Evolutionary conservation across 2,329 filamentous ascomycete species (phyloP), one percentile per base, ranked within the genome.

Genomic region (Blastomyces gilchristii): DNA sequence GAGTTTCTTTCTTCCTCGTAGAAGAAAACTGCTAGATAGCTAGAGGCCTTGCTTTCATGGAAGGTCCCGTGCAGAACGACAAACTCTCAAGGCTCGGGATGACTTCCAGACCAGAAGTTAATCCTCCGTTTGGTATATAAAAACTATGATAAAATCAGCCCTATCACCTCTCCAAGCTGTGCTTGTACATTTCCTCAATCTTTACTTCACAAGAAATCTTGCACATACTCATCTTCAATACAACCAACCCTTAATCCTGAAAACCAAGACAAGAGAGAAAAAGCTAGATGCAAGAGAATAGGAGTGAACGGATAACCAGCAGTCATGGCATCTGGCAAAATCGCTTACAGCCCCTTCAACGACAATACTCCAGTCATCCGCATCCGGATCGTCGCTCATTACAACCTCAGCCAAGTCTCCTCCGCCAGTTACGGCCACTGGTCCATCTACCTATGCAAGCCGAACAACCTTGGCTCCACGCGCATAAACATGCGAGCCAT

Each of bases 401-500:
- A 22, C 18, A n/a, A 45, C 39, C n/a, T 31, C 39, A 31, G 39
- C 57, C 31, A 47, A 41, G 25, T 34, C 28, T 49, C 57, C 14
- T 25, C 28, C 11, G 5, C 11, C 39, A 52, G 58, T 37, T 16
- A 22, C 25, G n/a, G 34, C 16, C 58, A 50, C 45, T 60, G 58
- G 43, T 60, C 22, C 58, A 39, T 60, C 11, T 60, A 60, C 16
- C 58, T 52, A 6, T 14, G 25, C 57, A 41, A 18, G n/a, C 25
- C 14, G n/a, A 28, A 50, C 22, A 31, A 8, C 41, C 11, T 18
- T 14, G 58, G 58, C 31, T 50, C 58, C 8, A 50, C 16, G 16
- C 58, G 45, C 22, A 60, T 60, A n/a, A 60, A 60, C 47, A 60
- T 52, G 58, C 25, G 18, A 60, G 58, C 41, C 7, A 49, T 12